Evolutionary conservation across 139 green algal species (phyloP).

Genomic region (Diplosphaera chodatii): DNA sequence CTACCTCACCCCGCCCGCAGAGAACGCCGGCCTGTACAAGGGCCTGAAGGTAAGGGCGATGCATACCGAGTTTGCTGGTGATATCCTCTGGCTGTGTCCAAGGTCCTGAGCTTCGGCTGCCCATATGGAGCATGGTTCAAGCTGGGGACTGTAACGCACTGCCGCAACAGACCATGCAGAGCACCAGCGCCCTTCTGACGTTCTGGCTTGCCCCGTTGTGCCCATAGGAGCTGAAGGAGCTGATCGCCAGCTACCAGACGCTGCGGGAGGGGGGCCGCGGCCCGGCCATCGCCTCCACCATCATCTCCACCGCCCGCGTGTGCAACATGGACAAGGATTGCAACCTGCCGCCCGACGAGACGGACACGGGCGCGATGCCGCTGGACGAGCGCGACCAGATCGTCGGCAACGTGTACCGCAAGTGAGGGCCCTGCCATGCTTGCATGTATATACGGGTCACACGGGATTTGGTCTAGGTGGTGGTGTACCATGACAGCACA

Average conservation of each 20-base stretch:
- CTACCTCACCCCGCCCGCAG: constrained; percentile 93
- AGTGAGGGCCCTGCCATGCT: constrained; percentile 2
- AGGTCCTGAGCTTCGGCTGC: too few relatives aligned
- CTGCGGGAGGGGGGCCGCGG: constrained; percentile 83
- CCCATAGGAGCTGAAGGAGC: constrained; percentile 84
- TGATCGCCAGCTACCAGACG: constrained; percentile 91
- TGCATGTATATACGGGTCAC: too few relatives aligned
- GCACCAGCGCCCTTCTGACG: too few relatives aligned
- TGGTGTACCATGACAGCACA: too few relatives aligned
- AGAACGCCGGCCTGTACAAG: constrained; percentile 69
- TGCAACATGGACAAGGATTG: constrained; percentile 98
- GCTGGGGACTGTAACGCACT: too few relatives aligned
- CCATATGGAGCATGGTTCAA: too few relatives aligned
- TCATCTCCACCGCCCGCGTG: constrained; percentile 90
- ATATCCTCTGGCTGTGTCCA: neutral
- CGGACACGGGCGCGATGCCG: constrained; percentile 55
- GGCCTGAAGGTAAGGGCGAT: constrained; percentile 32
- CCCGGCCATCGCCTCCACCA: constrained; percentile 85
- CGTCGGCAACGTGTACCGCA: constrained; percentile 81
- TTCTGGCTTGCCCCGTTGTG: neutral
- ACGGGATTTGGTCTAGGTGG: too few relatives aligned
- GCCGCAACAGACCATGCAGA: too few relatives aligned
- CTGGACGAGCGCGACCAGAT: constrained; percentile 76
- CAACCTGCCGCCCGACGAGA: constrained; percentile 68
- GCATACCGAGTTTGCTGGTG: too few relatives aligned